Conservation (phyloP, 345 rosid species). For the Populus ilicifolia region DNA sequence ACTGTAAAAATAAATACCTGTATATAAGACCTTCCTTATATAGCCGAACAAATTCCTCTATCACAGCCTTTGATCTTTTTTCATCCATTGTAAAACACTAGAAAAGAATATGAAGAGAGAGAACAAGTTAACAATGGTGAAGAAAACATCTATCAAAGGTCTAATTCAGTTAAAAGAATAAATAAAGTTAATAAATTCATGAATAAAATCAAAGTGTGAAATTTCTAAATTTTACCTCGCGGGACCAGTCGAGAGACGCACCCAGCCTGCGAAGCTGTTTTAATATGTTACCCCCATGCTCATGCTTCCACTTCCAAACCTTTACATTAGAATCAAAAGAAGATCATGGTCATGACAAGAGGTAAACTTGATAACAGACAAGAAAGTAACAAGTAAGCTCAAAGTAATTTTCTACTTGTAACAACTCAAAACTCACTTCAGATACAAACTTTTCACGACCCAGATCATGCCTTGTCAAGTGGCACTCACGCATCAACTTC, state of each 20-base stretch:
- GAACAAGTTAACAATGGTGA: constrained; percentile 1
- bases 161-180: no score
- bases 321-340: constrained; percentile 25
- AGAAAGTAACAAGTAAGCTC: not conserved
- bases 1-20: constrained; percentile 42
- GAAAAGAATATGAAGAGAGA: not conserved
- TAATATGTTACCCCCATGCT: constrained; percentile 74
- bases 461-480: constrained; percentile 75
- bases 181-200: no score
- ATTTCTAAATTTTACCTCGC: constrained; percentile 55
- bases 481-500: constrained; percentile 72
- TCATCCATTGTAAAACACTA: constrained; percentile 98
- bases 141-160: not conserved
- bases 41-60: constrained; percentile 75
- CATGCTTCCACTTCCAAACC: constrained; percentile 94
- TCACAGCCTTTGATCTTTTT: constrained; percentile 79
- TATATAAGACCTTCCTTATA: constrained; percentile 75
- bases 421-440: constrained; percentile 49
- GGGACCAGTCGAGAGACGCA: constrained; percentile 98
- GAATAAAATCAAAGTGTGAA: not conserved
- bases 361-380: not conserved
- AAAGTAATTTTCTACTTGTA: no score
- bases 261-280: constrained; percentile 70
- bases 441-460: constrained; percentile 81
- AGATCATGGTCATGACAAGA: not conserved